Evolutionary conservation across 75 land plant genomes (phyloP).

Genomic region (Selaginella moellendorffii): DNA sequence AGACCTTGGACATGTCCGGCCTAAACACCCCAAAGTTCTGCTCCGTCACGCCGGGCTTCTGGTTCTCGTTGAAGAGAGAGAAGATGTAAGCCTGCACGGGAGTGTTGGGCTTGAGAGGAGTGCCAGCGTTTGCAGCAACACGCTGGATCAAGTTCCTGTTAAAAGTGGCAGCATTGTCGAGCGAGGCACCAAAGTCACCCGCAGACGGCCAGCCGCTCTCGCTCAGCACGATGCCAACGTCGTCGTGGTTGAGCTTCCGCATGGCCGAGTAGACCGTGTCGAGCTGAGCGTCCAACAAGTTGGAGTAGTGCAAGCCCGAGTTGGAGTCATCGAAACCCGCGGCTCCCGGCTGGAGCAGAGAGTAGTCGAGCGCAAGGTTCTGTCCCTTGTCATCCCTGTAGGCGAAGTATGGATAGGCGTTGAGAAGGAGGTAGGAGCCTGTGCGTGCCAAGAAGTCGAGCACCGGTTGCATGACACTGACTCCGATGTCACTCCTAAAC

Average conservation of each 20-base stretch:
- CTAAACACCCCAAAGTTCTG: not conserved
- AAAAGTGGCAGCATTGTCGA: not conserved
- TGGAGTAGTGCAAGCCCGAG: not conserved
- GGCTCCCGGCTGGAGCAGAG: constrained; percentile 13
- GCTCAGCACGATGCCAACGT: not conserved
- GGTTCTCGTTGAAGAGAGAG: constrained; percentile 1
- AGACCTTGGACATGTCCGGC: not conserved
- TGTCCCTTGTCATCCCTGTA: constrained; percentile 3
- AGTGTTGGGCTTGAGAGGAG: not conserved
- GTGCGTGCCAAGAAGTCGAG: constrained; percentile 15
- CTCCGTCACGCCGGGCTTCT: not conserved
- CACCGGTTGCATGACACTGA: constrained; percentile 6
- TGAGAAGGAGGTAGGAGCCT: constrained; percentile 16
- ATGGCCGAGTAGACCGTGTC: constrained; percentile 6
- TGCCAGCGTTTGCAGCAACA: not conserved
- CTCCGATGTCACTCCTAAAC: constrained; percentile 11
- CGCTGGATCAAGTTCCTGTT: not conserved
- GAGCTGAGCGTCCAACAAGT: not conserved
- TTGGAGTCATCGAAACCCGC: not conserved
- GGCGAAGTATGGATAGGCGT: constrained; percentile 22
- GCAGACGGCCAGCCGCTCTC: constrained; percentile 10
- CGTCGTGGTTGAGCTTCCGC: not conserved
- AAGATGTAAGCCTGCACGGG: not conserved
- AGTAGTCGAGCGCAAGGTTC: constrained; percentile 16
- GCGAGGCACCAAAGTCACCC: not conserved